phyloP scores from a whole-genome alignment of 441 rosid species.

The Corymbia citriodora region DNA sequence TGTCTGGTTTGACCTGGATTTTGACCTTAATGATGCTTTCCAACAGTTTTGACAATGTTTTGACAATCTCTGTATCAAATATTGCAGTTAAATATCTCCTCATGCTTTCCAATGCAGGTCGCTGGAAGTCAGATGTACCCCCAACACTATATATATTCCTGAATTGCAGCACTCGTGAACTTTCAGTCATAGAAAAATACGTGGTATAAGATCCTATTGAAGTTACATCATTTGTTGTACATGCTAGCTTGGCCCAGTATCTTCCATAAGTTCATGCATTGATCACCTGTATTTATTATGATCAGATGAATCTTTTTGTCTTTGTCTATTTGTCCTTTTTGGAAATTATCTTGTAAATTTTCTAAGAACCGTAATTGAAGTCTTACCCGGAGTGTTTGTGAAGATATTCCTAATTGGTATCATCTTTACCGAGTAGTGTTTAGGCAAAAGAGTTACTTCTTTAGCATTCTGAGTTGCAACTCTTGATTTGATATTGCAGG shows the following conservation, averaged over 20 bases:
- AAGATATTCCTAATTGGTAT: neutral
- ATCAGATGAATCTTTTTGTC: neutral
- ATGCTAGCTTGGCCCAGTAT: neutral
- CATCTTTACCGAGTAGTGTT: neutral
- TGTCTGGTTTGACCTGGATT: neutral
- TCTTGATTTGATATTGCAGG: constrained; percentile 38
- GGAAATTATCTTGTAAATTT: neutral
- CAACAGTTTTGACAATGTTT: neutral
- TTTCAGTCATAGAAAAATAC: constrained; percentile 76
- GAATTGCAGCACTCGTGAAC: constrained; percentile 87
- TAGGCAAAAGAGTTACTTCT: neutral
- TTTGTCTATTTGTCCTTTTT: neutral
- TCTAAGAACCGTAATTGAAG: neutral
- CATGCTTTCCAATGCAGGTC: constrained; percentile 37
- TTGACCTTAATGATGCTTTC: neutral
- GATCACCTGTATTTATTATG: neutral
- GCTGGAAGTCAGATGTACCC: constrained; percentile 73
- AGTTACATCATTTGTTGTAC: neutral
- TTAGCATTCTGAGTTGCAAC: neutral
- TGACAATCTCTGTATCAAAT: neutral
- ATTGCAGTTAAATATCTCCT: neutral
- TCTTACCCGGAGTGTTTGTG: neutral
- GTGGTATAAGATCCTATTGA: constrained; percentile 50
- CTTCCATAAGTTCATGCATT: neutral
- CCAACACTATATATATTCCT: constrained; percentile 77